Percentiles rank a stretch among this genome's conserved stretches.
phyloP scores from a whole-genome alignment of 352 stramenopile species.

The Pythium chondricola region DNA sequence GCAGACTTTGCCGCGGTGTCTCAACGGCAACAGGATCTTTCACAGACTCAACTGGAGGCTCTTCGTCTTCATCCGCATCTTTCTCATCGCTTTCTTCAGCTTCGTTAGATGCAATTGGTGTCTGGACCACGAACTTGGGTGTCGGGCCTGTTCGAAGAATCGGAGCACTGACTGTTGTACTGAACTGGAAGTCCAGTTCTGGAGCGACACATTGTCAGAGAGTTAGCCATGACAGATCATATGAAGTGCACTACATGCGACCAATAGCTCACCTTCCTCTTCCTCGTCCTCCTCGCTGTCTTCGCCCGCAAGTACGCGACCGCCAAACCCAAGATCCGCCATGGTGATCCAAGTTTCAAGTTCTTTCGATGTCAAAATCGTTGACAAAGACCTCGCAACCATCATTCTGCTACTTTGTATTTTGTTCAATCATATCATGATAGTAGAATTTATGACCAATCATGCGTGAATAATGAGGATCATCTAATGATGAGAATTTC shows the following conservation, averaged over 20 bases:
- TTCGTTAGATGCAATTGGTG: conserved; percentile 11
- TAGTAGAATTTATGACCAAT: conserved; percentile 12
- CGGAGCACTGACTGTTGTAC: background rate
- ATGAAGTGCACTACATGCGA: too few species aligned
- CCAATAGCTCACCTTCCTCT: conserved; percentile 27
- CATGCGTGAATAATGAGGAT: background rate
- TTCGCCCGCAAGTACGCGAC: conserved; percentile 64
- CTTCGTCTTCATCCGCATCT: conserved; percentile 4
- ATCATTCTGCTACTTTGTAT: too few species aligned
- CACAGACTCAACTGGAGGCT: background rate
- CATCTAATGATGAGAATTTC: too few species aligned
- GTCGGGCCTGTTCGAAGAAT: conserved; percentile 5
- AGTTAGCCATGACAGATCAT: too few species aligned
- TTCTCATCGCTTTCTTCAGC: conserved; percentile 20
- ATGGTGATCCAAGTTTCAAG: too few species aligned
- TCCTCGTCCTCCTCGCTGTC: conserved; percentile 79
- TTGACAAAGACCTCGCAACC: too few species aligned
- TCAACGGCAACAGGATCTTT: background rate
- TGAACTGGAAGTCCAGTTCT: conserved; percentile 17
- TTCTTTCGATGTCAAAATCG: too few species aligned
- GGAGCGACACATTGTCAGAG: conserved; percentile 1
- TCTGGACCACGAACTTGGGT: conserved; percentile 13
- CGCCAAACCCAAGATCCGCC: conserved; percentile 43
- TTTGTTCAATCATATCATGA: too few species aligned
- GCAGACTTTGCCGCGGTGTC: background rate